Evolutionary conservation across 192 early-diverging fungal genomes (phyloP), one percentile per base, ranked within the genome.

Genomic region (Coemansia sp.): DNA sequence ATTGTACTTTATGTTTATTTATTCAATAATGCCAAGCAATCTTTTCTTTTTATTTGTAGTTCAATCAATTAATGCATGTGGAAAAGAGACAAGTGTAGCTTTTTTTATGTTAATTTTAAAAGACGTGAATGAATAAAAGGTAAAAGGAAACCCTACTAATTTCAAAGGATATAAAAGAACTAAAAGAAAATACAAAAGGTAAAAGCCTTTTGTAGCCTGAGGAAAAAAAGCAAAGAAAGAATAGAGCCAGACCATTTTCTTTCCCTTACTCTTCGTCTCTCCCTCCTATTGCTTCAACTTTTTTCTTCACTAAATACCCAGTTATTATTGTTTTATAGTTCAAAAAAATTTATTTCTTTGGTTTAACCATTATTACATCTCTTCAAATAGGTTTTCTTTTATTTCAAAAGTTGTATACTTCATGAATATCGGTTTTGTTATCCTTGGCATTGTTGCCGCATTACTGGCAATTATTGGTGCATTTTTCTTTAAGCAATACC

Each of bases 381-480:
- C 38, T 9, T 40, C 10, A n/a, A 40, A 40, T 6, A 40, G 11
- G 6, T 40, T 6, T 40, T 2, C 10, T 2, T 14, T 29, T 52
- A 52, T 14, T 52, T 52, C 27, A 18, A 38, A 21, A 27, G 12
- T 53, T 30, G 14, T 56, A 31, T n/a, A 56, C 22, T 27, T 16
- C 2, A 50, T 50, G 48, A 23, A 50, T 27, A 50, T 50, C 8
- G 48, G 48, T 14, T 50, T 50, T 27, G 48, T 50, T 27, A 50
- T 50, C n/a, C 28, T 50, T 16, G 48, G 48, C 25, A 50, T 50
- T 14, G 48, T 16, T 2, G 48, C 48, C 28, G 48, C 16, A 11
- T 28, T 50, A n/a, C 24, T 50, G n/a, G 22, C 25, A 28, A 50
- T 50, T 30, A 50, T 50, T 14, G 48, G 48, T 16, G 8, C 28